Evolutionary conservation across 257 asterid genomes (phyloP), one percentile per base, ranked within the genome.

Genomic region (Nicotiana attenuata): DNA sequence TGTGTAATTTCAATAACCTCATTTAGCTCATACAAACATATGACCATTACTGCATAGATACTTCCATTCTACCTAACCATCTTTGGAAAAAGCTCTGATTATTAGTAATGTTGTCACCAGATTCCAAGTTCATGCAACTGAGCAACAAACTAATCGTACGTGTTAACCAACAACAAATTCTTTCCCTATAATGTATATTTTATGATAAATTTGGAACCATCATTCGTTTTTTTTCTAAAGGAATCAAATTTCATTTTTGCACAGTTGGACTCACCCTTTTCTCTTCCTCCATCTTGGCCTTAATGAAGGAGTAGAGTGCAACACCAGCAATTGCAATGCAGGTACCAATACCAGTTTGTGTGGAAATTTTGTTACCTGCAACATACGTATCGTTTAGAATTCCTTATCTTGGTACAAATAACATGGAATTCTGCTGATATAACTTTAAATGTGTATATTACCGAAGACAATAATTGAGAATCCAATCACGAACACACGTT

Each of bases 251-350:
- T 53, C 0, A n/a, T n/a, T 29, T 50, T 7, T 57, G 64, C 4
- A 60, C 13, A 29, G 31, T 10, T 65, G n/a, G 55, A 71, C 97
- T 91, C 85, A 94, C 99, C 85, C 94, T 93, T 89, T 96, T 96
- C 90, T 96, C 99, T 90, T 96, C 99, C 89, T 96, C 99, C 24
- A 96, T 86, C 92, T 87, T 87, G 87, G 99, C 99, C 93, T 96
- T 96, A 86, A 96, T 92, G 88, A 89, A 89, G 83, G 99, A 96
- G 93, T 96, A 96, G 59, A 85, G 81, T 45, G 99, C 99, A 77
- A 96, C 99, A 88, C 99, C 98, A 87, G 91, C 91, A 77, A 96
- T 96, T 52, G 99, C 99, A 89, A 94, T 90, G 84, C 84, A 81
- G 19, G 99, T 96, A 38, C 99, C 99, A 64, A 96, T 92, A 77